Evolutionary conservation across 1,139 yeast genomes (phyloP), one percentile per base, ranked within the genome.

Genomic region (Debaryomyces robertsiae): DNA sequence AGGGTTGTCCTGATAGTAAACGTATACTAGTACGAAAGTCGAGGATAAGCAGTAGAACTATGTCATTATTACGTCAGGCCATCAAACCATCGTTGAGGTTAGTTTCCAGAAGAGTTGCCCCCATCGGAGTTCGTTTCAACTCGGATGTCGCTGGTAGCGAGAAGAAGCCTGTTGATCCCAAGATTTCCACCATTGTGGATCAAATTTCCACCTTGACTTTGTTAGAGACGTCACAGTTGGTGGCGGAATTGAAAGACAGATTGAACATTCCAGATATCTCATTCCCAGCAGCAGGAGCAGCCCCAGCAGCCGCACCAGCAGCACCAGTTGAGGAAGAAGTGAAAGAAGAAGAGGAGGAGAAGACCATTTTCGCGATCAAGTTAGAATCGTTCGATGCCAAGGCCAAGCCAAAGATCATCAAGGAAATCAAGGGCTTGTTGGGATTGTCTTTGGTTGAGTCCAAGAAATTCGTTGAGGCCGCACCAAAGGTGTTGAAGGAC

Each of bases 381-480:
- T 81, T 93, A 57, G 98, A 93, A 66, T 79, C 94, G 31, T 91
- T 93, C 56, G 99, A 93, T 58, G 81, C 98, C 47, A 90, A 91
- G 73, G 73, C 96, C 45, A 93, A 93, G 77, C 97, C 99, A 50
- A 93, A 93, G 84, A 81, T 93, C 63, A 94, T 93, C 66, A 93
- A 93, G 76, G 98, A 93, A 73, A 95, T 93, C 55, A 93, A 93
- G 77, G 79, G 86, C 47, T 75, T 93, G 64, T 77, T 93, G 59
- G 97, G 97, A 7, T 77, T 93, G 60, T 89, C 96, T 13, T 78
- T 93, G 54, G 98, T 93, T 46, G 98, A 93, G 63, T 88, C 97
- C 47, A 94, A 93, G 82, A 93, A 93, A 74, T 88, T 93, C 54
- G 99, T 94, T 45, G 99, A 93, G 73, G 73, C 91, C 58, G 98